These are phyloP conservation scores for Metschnikowia rubicola DNA, from an alignment of 805 yeast species.

Conservation along the genomic window DNA sequence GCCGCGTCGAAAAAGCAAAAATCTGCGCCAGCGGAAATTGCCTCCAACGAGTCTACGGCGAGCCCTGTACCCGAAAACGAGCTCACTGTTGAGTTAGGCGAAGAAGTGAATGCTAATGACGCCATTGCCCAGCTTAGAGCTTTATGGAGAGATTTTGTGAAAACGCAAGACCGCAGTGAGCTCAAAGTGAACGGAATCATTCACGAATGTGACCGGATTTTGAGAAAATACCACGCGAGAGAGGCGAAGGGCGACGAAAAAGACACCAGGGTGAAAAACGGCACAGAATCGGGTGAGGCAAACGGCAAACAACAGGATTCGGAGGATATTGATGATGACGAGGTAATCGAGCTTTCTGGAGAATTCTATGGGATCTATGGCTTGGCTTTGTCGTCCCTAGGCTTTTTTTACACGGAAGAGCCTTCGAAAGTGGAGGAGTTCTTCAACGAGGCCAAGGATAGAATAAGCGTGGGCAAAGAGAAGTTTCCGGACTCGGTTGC, in stretches of 20 bases:
- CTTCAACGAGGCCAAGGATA: constrained; percentile 69
- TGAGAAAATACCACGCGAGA: constrained; percentile 41
- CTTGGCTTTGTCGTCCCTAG: constrained; percentile 61
- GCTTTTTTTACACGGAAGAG: constrained; percentile 51
- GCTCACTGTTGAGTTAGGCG: constrained; percentile 60
- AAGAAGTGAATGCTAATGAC: constrained; percentile 69
- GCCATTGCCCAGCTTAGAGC: constrained; percentile 75
- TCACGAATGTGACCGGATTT: constrained; percentile 85
- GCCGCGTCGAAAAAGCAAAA: constrained; percentile 27
- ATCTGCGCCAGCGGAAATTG: neutral
- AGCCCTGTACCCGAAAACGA: constrained; percentile 21
- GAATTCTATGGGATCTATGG: constrained; percentile 74
- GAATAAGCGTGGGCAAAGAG: constrained; percentile 57
- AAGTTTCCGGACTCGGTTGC: constrained; percentile 44
- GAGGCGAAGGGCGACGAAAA: constrained; percentile 9
- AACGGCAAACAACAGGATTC: neutral
- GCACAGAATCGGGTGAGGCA: neutral
- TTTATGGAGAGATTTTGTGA: constrained; percentile 61
- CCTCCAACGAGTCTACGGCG: neutral
- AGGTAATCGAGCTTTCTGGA: constrained; percentile 31
- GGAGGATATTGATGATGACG: constrained; percentile 6
- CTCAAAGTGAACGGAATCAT: constrained; percentile 74
- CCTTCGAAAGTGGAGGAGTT: constrained; percentile 47
- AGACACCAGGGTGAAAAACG: neutral
- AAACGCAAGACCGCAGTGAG: constrained; percentile 58